These are phyloP conservation scores for Epichloe elymi DNA, from an alignment of 2,329 filamentous ascomycete species.

Conservation along the genomic window DNA sequence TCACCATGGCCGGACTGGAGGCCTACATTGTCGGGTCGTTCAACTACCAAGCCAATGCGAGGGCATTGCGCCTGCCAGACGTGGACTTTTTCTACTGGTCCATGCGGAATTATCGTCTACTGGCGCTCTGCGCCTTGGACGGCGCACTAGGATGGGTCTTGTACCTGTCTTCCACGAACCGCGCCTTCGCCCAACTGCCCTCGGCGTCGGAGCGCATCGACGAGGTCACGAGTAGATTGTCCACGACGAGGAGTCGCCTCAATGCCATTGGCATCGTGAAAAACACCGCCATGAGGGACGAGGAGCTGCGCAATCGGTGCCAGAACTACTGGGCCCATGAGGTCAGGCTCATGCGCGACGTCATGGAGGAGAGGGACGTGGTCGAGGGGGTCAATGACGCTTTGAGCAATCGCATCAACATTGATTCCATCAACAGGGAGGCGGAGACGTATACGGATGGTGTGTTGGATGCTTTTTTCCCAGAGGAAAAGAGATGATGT, in stretches of 20 bases:
- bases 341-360: constrained; percentile 54
- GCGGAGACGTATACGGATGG: constrained; percentile 47
- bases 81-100: constrained; percentile 62
- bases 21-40: constrained; percentile 52
- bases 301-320: constrained; percentile 49
- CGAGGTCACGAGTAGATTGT: constrained; percentile 39
- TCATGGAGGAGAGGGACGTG: constrained; percentile 69
- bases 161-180: constrained; percentile 67
- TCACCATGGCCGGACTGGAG: constrained; percentile 49
- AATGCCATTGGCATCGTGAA: constrained; percentile 61
- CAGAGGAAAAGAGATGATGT: constrained; percentile 2
- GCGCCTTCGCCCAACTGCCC: constrained; percentile 55
- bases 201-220: constrained; percentile 55
- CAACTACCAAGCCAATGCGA: constrained; percentile 50
- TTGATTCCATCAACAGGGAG: constrained; percentile 45
- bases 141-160: constrained; percentile 48
- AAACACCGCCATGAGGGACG: constrained; percentile 68
- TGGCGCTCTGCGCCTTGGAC: constrained; percentile 54
- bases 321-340: constrained; percentile 74
- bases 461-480: constrained; percentile 21
- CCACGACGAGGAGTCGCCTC: constrained; percentile 50
- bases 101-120: constrained; percentile 46
- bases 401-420: constrained; percentile 49
- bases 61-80: constrained; percentile 47
- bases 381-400: constrained; percentile 57